Percentiles rank a stretch among this genome's conserved stretches.
phyloP scores from a whole-genome alignment of 768 basidiomycete genomes.

The Boletus sp. region DNA sequence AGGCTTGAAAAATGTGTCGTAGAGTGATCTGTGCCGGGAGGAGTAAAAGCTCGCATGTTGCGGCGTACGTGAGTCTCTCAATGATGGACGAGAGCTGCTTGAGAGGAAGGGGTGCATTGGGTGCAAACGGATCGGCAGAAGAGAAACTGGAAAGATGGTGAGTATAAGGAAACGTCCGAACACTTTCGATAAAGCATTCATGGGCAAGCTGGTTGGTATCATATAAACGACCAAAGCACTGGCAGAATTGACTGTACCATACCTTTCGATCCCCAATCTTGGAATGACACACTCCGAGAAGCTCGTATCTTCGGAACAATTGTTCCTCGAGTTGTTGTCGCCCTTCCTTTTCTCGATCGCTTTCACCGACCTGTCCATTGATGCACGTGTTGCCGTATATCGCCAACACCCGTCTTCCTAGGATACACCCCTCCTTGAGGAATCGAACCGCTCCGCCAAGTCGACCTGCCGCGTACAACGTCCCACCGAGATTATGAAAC shows the following conservation, averaged over 20 bases:
- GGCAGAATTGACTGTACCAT: constrained; percentile 13
- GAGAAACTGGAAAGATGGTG: constrained; percentile 19
- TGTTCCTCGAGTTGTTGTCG: constrained; percentile 65
- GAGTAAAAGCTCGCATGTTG: constrained; percentile 63
- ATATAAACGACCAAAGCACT: neutral
- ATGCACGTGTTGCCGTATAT: constrained; percentile 13
- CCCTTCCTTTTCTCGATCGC: constrained; percentile 32
- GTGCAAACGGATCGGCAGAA: constrained; percentile 32
- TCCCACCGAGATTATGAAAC: constrained; percentile 64
- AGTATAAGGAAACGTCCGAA: constrained; percentile 53
- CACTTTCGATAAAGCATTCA: constrained; percentile 49
- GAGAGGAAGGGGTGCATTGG: constrained; percentile 37
- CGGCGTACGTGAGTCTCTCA: constrained; percentile 65
- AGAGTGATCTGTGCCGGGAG: constrained; percentile 49
- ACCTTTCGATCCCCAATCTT: constrained; percentile 80
- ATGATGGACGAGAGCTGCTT: constrained; percentile 59
- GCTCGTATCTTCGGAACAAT: constrained; percentile 71
- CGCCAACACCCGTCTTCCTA: constrained; percentile 49
- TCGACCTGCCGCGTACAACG: constrained; percentile 63
- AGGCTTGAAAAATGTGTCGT: constrained; percentile 3
- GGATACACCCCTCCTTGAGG: constrained; percentile 53
- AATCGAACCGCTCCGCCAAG: constrained; percentile 68
- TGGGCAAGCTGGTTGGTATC: constrained; percentile 49
- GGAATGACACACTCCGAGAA: constrained; percentile 73
- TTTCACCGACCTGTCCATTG: constrained; percentile 17